These are phyloP conservation scores for Thymus mandschuricus DNA, from an alignment of 257 asterid genomes.

Conservation along the genomic window DNA sequence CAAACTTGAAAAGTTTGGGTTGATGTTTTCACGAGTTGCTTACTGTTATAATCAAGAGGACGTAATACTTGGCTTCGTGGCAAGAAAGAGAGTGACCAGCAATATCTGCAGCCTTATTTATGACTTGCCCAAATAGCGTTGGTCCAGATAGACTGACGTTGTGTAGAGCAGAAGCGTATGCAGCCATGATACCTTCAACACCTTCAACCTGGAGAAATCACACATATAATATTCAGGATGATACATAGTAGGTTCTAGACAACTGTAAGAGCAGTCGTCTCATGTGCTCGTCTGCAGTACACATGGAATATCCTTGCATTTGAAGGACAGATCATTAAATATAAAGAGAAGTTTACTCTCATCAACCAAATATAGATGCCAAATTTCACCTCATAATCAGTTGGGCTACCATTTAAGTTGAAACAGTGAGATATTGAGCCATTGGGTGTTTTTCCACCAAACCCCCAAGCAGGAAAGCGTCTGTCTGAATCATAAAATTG, in stretches of 20 bases:
- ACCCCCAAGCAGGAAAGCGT: constrained; percentile 86
- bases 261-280: background rate
- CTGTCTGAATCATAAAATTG: constrained; percentile 86
- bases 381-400: constrained; percentile 54
- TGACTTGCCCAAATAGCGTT: constrained; percentile 76
- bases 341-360: background rate
- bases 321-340: background rate
- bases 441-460: constrained; percentile 57
- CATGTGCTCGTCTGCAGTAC: background rate
- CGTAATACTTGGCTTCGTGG: constrained; percentile 59
- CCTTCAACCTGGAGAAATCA: constrained; percentile 58
- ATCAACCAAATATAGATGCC: background rate
- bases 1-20: background rate
- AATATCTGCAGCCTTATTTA: constrained; percentile 73
- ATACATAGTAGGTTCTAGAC: background rate
- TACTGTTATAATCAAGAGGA: constrained; percentile 76
- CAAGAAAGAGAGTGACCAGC: constrained; percentile 57
- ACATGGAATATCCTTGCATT: background rate
- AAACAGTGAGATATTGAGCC: constrained; percentile 74
- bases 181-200: constrained; percentile 77
- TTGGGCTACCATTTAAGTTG: constrained; percentile 65
- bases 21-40: constrained; percentile 6
- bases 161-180: constrained; percentile 68
- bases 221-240: background rate
- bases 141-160: constrained; percentile 72